Percentiles rank a stretch among this genome's conserved stretches.
Conservation (phyloP, 768 basidiomycete species). For the Pleurotus eryngii region DNA sequence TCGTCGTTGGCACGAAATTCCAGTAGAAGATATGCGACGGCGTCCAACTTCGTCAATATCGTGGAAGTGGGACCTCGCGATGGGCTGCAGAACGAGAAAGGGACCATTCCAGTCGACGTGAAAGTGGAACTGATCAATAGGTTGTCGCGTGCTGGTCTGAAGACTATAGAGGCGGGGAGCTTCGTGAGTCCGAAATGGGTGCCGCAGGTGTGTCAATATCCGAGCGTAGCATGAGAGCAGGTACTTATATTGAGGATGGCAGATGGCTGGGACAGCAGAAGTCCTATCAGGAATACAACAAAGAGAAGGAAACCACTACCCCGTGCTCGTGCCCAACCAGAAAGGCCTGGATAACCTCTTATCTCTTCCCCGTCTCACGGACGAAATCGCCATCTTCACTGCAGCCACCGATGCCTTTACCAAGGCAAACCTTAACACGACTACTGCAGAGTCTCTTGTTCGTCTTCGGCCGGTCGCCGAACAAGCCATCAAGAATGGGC, state of each 20-base stretch:
- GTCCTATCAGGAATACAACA: slow-evolving; percentile 61
- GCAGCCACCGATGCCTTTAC: slow-evolving; percentile 87
- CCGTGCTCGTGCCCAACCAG: slow-evolving; percentile 80
- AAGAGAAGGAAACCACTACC: slow-evolving; percentile 56
- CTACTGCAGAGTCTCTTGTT: slow-evolving; percentile 65
- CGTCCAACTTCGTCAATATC: slow-evolving; percentile 50
- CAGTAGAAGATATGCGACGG: slow-evolving; percentile 20
- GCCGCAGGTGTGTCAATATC: slow-evolving; percentile 60
- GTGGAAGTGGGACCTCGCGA: slow-evolving; percentile 92
- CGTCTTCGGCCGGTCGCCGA: slow-evolving; percentile 60
- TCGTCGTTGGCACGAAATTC: neutral
- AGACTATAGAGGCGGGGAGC: slow-evolving; percentile 79
- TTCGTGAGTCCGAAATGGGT: slow-evolving; percentile 95
- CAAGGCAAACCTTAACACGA: slow-evolving; percentile 79
- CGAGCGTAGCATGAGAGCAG: neutral
- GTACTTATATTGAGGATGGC: neutral
- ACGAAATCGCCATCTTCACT: slow-evolving; percentile 88
- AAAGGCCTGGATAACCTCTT: slow-evolving; percentile 73
- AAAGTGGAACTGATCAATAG: slow-evolving; percentile 81
- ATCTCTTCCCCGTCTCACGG: slow-evolving; percentile 54
- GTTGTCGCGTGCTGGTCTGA: slow-evolving; percentile 64
- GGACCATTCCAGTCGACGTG: slow-evolving; percentile 62
- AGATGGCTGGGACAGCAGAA: slow-evolving; percentile 88
- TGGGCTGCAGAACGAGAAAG: slow-evolving; percentile 87
- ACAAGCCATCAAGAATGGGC: slow-evolving; percentile 53